Evolutionary conservation across 148 eudicot species (phyloP), one percentile per base, ranked within the genome.

Genomic region (Chenopodium suecicum): DNA sequence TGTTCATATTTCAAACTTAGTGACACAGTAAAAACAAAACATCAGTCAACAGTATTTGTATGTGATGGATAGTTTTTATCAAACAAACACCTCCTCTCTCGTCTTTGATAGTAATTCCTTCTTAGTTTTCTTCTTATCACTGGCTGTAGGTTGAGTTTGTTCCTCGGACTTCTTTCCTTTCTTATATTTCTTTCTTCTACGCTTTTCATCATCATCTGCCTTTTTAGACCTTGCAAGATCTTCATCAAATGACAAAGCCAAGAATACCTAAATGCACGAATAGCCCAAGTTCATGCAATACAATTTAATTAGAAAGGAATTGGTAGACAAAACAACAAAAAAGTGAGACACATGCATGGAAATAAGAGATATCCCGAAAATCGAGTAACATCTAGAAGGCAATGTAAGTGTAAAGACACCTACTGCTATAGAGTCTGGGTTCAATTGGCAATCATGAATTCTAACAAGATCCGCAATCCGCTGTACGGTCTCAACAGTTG

Each of bases 341-440:
- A 41, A 41, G 44, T 5, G 44, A 5, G 44, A 41, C 44, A 41
- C 44, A 41, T 41, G 44, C 44, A 41, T 41, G 44, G 7, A 41
- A 41, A 41, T 41, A 41, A 41, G 54, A 50, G 54, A 50, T 50
- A 13, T 9, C 16, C 37, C 13, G 67, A 46, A 27, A 79, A n/a
- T 23, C 22, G 74, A 77, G 72, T 31, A 68, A 27, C 52, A 37
- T 19, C 54, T 2, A 37, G 25, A 37, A 75, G 3, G 41, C 9
- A 16, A 44, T 1, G 9, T 7, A 80, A 50, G 37, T 31, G 72
- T 0, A 50, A 62, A 62, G 4, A 62, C 56, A 7, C 69, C 29
- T 81, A 96, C 99, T 90, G 92, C 95, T 77, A 94, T 69, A 68
- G 95, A 82, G 79, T 96, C 97, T 16, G 99, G 99, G 78, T 96